Evolutionary conservation across 83 land plant genomes (phyloP).

Genomic region (Diphasiastrum complanatum): DNA sequence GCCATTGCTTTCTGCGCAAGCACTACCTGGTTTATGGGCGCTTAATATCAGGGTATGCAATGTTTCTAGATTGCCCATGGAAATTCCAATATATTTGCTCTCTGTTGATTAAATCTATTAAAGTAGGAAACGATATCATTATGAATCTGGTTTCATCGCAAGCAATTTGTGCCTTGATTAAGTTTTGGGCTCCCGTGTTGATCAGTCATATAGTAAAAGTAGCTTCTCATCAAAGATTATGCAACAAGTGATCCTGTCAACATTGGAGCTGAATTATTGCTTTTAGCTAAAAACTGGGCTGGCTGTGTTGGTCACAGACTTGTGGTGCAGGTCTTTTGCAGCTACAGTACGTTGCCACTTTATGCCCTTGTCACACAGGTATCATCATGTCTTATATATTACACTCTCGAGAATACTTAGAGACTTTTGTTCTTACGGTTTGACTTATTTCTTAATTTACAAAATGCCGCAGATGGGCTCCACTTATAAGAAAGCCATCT

Average conservation of each 20-base stretch:
- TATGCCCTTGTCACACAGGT: conserved; percentile 95
- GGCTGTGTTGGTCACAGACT: conserved; percentile 35
- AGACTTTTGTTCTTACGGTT: too few species aligned
- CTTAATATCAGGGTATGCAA: conserved; percentile 52
- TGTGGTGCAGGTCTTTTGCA: conserved; percentile 77
- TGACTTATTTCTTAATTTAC: too few species aligned
- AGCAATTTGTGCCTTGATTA: too few species aligned
- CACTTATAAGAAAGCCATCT: conserved; percentile 12
- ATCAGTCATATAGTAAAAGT: conserved; percentile 4
- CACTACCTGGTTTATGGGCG: conserved; percentile 51
- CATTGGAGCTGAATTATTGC: background rate
- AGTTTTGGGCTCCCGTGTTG: too few species aligned
- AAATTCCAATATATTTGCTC: too few species aligned
- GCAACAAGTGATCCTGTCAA: background rate
- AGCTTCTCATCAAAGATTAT: background rate
- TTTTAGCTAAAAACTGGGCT: background rate
- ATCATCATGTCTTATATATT: too few species aligned
- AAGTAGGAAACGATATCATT: background rate
- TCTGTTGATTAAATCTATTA: background rate
- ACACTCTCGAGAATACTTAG: too few species aligned
- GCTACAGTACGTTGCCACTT: conserved; percentile 83
- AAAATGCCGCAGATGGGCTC: too few species aligned
- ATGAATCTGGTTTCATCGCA: too few species aligned
- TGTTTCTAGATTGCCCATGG: too few species aligned
- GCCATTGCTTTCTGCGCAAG: conserved; percentile 60